These are phyloP conservation scores for Leishmania gerbilli DNA, from an alignment of 208 protist species.

Conservation along the genomic window DNA sequence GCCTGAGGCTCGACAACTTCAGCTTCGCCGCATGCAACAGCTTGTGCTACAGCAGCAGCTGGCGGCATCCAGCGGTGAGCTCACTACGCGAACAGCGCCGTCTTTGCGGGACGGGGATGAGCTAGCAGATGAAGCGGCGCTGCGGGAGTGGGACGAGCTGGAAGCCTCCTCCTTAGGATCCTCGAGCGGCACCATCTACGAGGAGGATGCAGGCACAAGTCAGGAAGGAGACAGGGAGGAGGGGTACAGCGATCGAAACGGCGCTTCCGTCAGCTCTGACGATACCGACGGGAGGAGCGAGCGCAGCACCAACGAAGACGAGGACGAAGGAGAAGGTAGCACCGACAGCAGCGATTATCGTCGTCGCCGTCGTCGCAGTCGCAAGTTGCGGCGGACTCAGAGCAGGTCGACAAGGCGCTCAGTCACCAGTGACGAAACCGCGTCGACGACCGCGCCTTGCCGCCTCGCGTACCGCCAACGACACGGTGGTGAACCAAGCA, in stretches of 20 bases:
- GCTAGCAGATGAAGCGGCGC: constrained; percentile 24
- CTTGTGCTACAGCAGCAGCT: constrained; percentile 19
- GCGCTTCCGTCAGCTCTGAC: not conserved
- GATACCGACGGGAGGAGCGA: not conserved
- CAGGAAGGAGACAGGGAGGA: not conserved
- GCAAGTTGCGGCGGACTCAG: not conserved
- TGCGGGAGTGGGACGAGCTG: constrained; percentile 36
- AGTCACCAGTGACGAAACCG: not conserved
- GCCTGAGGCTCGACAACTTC: constrained; percentile 48
- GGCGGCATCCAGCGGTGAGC: not conserved
- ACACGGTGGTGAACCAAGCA: not conserved
- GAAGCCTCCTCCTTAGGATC: constrained; percentile 28
- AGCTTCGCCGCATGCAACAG: constrained; percentile 46
- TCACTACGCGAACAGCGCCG: not conserved
- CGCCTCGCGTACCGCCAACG: not conserved
- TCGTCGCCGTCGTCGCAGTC: constrained; percentile 1
- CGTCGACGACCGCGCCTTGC: not conserved
- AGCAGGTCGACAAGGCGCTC: not conserved
- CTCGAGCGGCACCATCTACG: not conserved
- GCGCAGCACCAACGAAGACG: not conserved
- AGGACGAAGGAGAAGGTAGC: not conserved
- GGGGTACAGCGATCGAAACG: not conserved
- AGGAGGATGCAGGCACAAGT: not conserved
- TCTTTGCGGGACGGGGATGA: constrained; percentile 24
- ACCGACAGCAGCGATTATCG: constrained; percentile 1